phyloP scores from a whole-genome alignment of 139 green algal species.

The Chlorella vulgaris region DNA sequence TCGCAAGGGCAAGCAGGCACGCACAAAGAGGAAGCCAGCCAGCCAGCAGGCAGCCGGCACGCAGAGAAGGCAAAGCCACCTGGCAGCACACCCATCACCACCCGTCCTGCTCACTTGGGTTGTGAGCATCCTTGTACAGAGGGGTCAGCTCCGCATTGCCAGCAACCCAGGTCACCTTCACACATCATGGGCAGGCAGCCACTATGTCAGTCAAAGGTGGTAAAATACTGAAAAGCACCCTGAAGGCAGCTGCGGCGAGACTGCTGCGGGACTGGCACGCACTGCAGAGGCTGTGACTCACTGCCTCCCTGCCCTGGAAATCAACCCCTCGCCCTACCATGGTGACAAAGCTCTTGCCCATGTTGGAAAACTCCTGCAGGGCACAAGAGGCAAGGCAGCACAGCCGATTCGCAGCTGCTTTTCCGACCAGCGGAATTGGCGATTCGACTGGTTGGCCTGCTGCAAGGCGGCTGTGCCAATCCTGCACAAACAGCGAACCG shows the following conservation, averaged over 20 bases:
- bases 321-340: neutral
- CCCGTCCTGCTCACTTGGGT: neutral
- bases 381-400: neutral
- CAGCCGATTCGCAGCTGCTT: neutral
- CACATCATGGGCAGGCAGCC: neutral
- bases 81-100: neutral
- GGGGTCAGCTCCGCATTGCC: slow-evolving; percentile 28
- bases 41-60: neutral
- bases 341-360: slow-evolving; percentile 2
- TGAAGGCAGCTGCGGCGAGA: neutral
- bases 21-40: neutral
- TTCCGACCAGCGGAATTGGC: neutral
- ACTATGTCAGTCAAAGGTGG: neutral
- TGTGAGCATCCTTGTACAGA: slow-evolving; percentile 21
- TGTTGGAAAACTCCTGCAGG: slow-evolving; percentile 5
- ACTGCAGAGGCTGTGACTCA: neutral
- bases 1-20: neutral
- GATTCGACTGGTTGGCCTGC: neutral
- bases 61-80: neutral
- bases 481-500: neutral
- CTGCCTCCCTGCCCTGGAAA: neutral
- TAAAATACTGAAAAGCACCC: neutral
- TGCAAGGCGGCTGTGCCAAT: neutral
- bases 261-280: neutral
- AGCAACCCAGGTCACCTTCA: neutral